Evolutionary conservation across 345 rosid genomes (phyloP).

Genomic region (Anastatica hierochuntica): DNA sequence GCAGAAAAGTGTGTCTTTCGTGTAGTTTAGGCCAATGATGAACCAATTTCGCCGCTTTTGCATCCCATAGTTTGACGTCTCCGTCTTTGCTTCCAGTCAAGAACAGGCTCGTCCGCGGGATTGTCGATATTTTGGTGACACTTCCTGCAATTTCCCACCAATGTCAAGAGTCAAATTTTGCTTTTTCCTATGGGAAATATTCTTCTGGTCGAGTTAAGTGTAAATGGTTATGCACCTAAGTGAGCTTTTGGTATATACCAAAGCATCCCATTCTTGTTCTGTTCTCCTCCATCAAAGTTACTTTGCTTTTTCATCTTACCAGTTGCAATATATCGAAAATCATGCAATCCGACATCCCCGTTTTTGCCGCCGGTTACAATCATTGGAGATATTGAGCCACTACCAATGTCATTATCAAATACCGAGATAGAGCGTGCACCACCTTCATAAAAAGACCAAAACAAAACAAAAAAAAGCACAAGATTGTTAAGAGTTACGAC

Average conservation of each 20-base stretch:
- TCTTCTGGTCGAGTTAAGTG: too few species aligned
- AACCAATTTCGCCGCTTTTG: constrained; percentile 62
- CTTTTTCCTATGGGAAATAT: too few species aligned
- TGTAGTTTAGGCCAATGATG: constrained; percentile 89
- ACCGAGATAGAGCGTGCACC: constrained; percentile 89
- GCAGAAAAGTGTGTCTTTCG: constrained; percentile 75
- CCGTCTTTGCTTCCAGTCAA: constrained; percentile 96
- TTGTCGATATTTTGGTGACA: constrained; percentile 67
- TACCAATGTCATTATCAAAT: constrained; percentile 75
- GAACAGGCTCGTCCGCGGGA: constrained; percentile 81
- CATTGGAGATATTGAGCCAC: constrained; percentile 87
- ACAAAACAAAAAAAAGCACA: background rate
- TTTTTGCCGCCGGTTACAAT: constrained; percentile 84
- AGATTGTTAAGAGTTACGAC: background rate
- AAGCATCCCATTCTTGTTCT: constrained; percentile 71
- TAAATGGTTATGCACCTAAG: constrained; percentile 50
- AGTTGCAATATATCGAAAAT: constrained; percentile 83
- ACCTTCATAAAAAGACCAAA: constrained; percentile 32
- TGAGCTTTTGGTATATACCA: constrained; percentile 98
- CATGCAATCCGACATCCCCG: constrained; percentile 89
- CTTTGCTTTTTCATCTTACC: constrained; percentile 66
- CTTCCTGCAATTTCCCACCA: constrained; percentile 41
- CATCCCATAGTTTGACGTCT: constrained; percentile 97
- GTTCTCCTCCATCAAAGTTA: constrained; percentile 37
- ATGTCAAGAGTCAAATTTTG: background rate